Base-by-base conservation (phyloP, 768 basidiomycete genomes). In the Neoboletus subvelutipes region DNA sequence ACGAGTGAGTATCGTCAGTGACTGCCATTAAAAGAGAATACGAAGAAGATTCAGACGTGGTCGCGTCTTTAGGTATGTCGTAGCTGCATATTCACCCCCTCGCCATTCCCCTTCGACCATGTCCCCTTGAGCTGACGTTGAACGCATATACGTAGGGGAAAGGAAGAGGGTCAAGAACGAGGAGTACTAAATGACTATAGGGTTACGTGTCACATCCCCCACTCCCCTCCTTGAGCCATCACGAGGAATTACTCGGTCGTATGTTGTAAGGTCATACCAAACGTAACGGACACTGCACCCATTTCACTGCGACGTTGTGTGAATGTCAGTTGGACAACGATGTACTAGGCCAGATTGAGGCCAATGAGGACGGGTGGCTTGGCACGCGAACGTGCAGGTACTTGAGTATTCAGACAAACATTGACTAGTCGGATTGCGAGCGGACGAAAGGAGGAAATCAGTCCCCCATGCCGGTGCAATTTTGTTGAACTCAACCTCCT, bases 101-200 rank as follows among this genome's bases (percentile, higher is more conserved):
- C 22, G 7, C 20, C 17, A 6, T 11, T 5, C 1, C 17, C 8
- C 28, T 22, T 36, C 29, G 13, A 12, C 18, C 4, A 7, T n/a
- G 11, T 34, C 18, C 26, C 3, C 7, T 11, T 37, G 12, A 56
- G 17, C 7, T 34, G 20, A 40, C 28, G 17, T 34, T 29, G 18
- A 45, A 57, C 20, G 29, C 29, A 17, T 12, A 1, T 0, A 13
- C n/a, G 18, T 10, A 61, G 67, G 49, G 18, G 37, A 43, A 28
- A 42, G 45, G 17, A 68, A 63, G 45, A 63, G 40, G 12, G 49
- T 67, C 45, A 67, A 67, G 51, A 41, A 58, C 12, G 60, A 68
- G 29, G 55, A 67, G 24, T 40, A 50, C 26, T 56, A 56, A 47
- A 17, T 29, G 12, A 24, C 6, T 17, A 18, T 22, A 22, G 11